Evolutionary conservation across 2,329 filamentous ascomycete species (phyloP).

Genomic region (Xylariaceae sp.): DNA sequence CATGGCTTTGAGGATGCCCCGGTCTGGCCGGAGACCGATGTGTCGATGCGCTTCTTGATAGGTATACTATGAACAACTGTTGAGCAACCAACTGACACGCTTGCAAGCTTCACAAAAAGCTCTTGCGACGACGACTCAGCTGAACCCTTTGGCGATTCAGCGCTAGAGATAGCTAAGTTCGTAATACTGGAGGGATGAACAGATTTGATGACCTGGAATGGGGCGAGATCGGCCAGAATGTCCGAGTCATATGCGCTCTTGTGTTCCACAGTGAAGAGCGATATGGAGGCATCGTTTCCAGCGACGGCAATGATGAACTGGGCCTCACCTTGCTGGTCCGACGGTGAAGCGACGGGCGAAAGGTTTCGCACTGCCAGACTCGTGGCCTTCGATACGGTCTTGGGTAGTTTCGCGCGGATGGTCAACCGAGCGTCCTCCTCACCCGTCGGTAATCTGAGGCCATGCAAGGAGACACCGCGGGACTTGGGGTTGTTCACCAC

Average conservation of each 20-base stretch:
- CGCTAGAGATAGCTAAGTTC: constrained; percentile 53
- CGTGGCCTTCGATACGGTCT: constrained; percentile 65
- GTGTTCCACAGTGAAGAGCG: constrained; percentile 72
- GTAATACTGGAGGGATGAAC: constrained; percentile 57
- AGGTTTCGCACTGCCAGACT: constrained; percentile 73
- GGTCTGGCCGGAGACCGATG: constrained; percentile 31
- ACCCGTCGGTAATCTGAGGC: constrained; percentile 46
- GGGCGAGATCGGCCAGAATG: constrained; percentile 48
- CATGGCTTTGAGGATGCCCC: constrained; percentile 43
- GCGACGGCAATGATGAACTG: constrained; percentile 80
- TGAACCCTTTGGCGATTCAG: constrained; percentile 48
- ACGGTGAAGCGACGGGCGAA: constrained; percentile 47
- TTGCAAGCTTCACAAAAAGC: constrained; percentile 70
- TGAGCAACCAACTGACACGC: constrained; percentile 73
- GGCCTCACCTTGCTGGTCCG: constrained; percentile 52
- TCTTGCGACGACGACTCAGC: constrained; percentile 40
- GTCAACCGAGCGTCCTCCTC: constrained; percentile 45
- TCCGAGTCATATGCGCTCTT: constrained; percentile 42
- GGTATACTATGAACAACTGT: constrained; percentile 76
- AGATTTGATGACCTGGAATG: constrained; percentile 48
- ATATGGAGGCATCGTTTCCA: constrained; percentile 72
- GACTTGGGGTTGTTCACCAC: constrained; percentile 55
- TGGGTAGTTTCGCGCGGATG: constrained; percentile 54
- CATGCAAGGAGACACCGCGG: constrained; percentile 52
- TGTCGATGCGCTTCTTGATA: constrained; percentile 46